Evolutionary conservation across 192 early-diverging fungal species (phyloP).

Genomic region (Rhizophagus prolifer): DNA sequence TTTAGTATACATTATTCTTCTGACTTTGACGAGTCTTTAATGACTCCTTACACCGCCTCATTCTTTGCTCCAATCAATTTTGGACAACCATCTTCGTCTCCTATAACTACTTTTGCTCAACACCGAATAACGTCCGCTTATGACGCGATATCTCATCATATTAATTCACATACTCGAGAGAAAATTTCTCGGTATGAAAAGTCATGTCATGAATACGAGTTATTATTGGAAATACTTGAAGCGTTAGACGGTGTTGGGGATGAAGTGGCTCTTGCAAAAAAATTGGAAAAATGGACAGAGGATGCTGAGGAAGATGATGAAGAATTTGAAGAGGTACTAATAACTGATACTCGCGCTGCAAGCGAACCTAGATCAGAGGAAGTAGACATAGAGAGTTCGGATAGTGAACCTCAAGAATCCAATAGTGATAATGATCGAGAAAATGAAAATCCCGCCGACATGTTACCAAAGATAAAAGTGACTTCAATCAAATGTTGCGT

Average conservation of each 20-base stretch:
- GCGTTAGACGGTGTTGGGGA: slow-evolving; percentile 8
- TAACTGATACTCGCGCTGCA: background rate
- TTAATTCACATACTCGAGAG: slow-evolving; percentile 28
- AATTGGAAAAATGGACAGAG: slow-evolving; percentile 21
- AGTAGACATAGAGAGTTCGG: background rate
- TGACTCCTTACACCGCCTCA: slow-evolving; percentile 8
- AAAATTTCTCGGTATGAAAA: slow-evolving; percentile 29
- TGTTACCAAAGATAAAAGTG: background rate
- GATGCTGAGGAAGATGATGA: background rate
- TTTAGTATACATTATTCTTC: slow-evolving; percentile 17
- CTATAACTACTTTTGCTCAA: background rate
- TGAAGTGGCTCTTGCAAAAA: slow-evolving; percentile 16
- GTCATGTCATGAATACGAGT: slow-evolving; percentile 28
- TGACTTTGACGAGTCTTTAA: slow-evolving; percentile 24
- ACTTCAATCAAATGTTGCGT: background rate
- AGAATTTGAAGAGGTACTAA: background rate
- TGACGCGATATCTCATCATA: slow-evolving; percentile 26
- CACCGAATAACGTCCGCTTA: slow-evolving; percentile 1
- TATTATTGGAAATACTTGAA: slow-evolving; percentile 30
- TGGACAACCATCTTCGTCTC: background rate
- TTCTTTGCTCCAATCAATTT: slow-evolving; percentile 19
- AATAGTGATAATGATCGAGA: background rate
- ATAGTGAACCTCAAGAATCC: background rate
- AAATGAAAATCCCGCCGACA: background rate
- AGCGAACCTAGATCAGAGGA: background rate